phyloP scores from a whole-genome alignment of 495 filamentous ascomycete genomes.

The Trichocladium antarcticum region DNA sequence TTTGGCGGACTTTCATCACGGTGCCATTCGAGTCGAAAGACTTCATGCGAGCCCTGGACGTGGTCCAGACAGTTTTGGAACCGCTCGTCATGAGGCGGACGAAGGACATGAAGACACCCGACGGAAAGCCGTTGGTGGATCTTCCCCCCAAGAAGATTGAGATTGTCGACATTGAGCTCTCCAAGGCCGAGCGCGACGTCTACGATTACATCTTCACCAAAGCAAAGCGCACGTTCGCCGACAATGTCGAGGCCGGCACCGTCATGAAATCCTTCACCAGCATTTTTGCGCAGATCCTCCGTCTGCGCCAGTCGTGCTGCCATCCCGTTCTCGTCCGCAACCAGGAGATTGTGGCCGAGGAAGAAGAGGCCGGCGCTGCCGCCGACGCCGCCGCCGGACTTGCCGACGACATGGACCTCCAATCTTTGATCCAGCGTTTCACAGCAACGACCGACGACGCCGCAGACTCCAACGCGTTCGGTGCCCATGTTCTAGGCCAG shows the following conservation, averaged over 20 bases:
- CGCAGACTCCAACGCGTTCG: constrained; percentile 58
- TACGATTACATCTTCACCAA: constrained; percentile 80
- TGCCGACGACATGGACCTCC: constrained; percentile 92
- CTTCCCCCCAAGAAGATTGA: constrained; percentile 71
- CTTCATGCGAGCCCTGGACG: constrained; percentile 83
- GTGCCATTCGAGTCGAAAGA: constrained; percentile 92
- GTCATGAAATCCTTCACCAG: constrained; percentile 88
- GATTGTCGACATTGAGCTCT: constrained; percentile 77
- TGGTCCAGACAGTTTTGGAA: constrained; percentile 93
- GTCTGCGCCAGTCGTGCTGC: constrained; percentile 88
- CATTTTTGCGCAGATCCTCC: constrained; percentile 92
- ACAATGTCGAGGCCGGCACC: constrained; percentile 81
- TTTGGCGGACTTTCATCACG: constrained; percentile 98
- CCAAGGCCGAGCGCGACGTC: constrained; percentile 71
- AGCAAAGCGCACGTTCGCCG: constrained; percentile 71
- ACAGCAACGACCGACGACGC: constrained; percentile 55
- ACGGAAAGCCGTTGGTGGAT: constrained; percentile 73
- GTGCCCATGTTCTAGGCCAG: constrained; percentile 74
- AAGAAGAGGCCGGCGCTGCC: constrained; percentile 71
- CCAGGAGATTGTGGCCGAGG: constrained; percentile 71
- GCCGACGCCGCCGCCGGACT: constrained; percentile 69
- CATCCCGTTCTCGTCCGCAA: constrained; percentile 84
- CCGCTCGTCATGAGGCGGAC: constrained; percentile 90
- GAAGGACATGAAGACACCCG: constrained; percentile 95
- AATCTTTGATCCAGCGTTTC: constrained; percentile 74